Evolutionary conservation across 108 stramenopile genomes (phyloP), one percentile per base, ranked within the genome.

Genomic region (Cyclotella kingstonii): DNA sequence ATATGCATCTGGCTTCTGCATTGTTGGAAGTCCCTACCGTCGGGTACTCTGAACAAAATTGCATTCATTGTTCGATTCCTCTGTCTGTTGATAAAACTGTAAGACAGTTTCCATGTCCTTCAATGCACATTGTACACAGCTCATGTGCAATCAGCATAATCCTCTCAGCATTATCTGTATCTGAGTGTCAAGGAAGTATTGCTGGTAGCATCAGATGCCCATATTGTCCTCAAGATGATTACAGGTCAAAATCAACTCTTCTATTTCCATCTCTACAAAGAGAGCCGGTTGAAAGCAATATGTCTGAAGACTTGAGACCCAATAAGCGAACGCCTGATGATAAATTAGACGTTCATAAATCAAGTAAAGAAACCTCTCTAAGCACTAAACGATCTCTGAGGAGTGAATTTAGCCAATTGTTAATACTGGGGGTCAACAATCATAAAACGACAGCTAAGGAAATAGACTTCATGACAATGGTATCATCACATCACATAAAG

Each of bases 61-160:
- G 60, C 19, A 17, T 2, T 6, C 49, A 48, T 48, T 61, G 60
- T 38, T 36, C 60, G 3, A 25, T 61, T 4, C 14, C 60, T 11
- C 34, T 61, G 3, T 47, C 60, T 11, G 38, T 61, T 9, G 60
- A 61, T 22, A 47, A 47, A 30, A 48, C 34, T 5, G 60, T 35
- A 1, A 33, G 28, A 23, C 15, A 36, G 26, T 34, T 47, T 44
- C 60, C 60, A 5, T 61, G 60, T 23, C 41, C 5, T 27, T 27
- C 26, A 14, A 45, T 25, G 21, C 54, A 59, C 19, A 48, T 25
- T 35, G 47, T 61, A 12, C 60, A 61, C 25, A 12, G 47, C n/a
- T 48, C 60, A 12, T 61, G 60, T 25, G 60, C 60, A 19, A 35
- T 49, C 4, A 49, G 47, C 45, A 48, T 61, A 3, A 48, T 61